Base-by-base conservation (phyloP, 441 rosid species). In the Gossypium trilobum region DNA sequence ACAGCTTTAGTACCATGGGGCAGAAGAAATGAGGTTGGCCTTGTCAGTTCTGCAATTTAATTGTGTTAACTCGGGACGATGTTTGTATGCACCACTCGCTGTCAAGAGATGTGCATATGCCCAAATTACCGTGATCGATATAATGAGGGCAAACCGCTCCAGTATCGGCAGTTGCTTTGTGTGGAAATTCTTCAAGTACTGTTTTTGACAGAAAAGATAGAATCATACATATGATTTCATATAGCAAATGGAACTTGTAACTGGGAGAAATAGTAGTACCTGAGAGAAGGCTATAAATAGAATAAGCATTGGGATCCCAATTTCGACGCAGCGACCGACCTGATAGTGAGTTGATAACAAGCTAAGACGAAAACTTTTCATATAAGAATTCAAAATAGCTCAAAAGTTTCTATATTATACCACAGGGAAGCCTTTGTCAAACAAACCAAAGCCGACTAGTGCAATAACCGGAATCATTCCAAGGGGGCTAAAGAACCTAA, bases 401-500 rank as follows among this genome's bases (percentile, higher is more conserved):
- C 27, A 22, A 54, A 19, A 68, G 48, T 16, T 3, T 71, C 71
- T 55, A 74, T 42, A 73, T 39, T 8, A 19, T 90, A 95, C 99
- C 97, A 90, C 83, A 16, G 98, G 97, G 86, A 95, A 95, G 78
- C 99, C 99, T 84, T 95, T 88, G 70, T 95, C 95, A 85, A 95
- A 95, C 74, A 95, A 83, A 23, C 99, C 99, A 71, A 95, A 95
- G 72, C 97, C 99, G 6, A 85, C 95, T 72, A 95, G 79, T 19
- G 99, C 82, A 75, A 95, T 90, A 36, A 95, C 99, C 23, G 98
- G 99, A 85, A 89, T 98, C 98, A 95, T 91, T 79, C 95, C 95
- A 73, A 95, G 86, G 17, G 99, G 99, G 77, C 99, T 95, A 72
- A 92, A 95, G 84, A 95, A 95, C 88, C 99, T 95, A 93, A 22